Evolutionary conservation across 1,139 yeast genomes (phyloP).

Genomic region (Fermentozyma sake): DNA sequence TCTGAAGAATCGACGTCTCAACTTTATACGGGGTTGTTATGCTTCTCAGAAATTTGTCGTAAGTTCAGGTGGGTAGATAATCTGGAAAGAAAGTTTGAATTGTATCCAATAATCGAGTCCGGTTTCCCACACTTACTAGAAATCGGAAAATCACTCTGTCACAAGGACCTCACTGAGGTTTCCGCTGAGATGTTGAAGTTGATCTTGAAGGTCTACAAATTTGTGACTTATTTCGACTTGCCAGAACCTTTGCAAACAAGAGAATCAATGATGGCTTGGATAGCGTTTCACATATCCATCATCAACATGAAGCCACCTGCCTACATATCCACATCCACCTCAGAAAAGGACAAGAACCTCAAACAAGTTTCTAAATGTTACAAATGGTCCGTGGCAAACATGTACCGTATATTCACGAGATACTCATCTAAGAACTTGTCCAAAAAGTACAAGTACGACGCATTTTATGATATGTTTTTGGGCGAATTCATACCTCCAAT

Average conservation of each 20-base stretch:
- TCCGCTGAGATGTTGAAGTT: conserved; percentile 75
- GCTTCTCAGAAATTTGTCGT: conserved; percentile 71
- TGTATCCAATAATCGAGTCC: conserved; percentile 57
- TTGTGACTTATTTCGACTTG: conserved; percentile 73
- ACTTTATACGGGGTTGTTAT: conserved; percentile 71
- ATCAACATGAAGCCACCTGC: conserved; percentile 58
- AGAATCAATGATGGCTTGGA: conserved; percentile 66
- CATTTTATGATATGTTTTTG: conserved; percentile 45
- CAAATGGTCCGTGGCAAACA: conserved; percentile 86
- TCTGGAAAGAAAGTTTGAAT: conserved; percentile 44
- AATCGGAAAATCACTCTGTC: conserved; percentile 58
- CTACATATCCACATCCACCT: conserved; percentile 21
- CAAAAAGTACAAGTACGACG: conserved; percentile 47
- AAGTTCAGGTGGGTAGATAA: conserved; percentile 76
- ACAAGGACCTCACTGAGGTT: conserved; percentile 34
- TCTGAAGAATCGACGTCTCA: conserved; percentile 47
- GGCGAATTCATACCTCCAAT: conserved; percentile 70
- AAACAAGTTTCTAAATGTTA: conserved; percentile 59
- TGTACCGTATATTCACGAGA: conserved; percentile 68
- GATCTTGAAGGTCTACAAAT: conserved; percentile 75
- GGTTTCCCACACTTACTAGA: conserved; percentile 68
- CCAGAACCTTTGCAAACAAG: conserved; percentile 64
- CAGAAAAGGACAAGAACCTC: conserved; percentile 34
- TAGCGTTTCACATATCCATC: conserved; percentile 67
- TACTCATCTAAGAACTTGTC: conserved; percentile 56